phyloP scores from a whole-genome alignment of 345 rosid genomes.

The Bruguiera gymnorhiza region DNA sequence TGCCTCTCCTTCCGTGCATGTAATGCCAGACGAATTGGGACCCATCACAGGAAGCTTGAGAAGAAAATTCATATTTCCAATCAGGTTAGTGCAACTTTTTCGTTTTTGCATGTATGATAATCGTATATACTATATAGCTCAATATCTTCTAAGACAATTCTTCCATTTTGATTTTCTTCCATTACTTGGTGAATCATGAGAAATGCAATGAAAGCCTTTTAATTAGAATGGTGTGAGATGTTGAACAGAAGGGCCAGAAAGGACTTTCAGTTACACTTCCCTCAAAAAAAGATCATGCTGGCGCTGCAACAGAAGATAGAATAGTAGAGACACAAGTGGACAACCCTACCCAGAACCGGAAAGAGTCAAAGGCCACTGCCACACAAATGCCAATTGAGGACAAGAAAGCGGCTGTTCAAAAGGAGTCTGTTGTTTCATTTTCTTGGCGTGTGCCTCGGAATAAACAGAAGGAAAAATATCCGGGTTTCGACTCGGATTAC shows the following conservation, averaged over 20 bases:
- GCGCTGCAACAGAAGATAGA: conserved; percentile 14
- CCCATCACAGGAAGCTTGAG: background rate
- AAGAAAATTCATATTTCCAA: conserved; percentile 23
- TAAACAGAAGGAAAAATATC: conserved; percentile 46
- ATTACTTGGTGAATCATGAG: background rate
- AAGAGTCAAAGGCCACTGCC: background rate
- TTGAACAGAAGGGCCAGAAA: conserved; percentile 13
- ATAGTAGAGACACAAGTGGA: background rate
- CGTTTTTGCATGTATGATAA: background rate
- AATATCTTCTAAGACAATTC: background rate
- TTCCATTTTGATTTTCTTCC: background rate
- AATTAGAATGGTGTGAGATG: background rate
- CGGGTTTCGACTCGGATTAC: conserved; percentile 69
- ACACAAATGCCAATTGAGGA: background rate
- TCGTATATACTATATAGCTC: no score
- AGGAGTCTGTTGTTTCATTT: conserved; percentile 35
- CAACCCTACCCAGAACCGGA: background rate
- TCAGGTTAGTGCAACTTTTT: conserved; percentile 26
- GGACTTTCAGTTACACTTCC: conserved; percentile 13
- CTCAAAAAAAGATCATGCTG: conserved; percentile 6
- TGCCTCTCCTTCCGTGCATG: conserved; percentile 41
- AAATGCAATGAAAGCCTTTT: background rate
- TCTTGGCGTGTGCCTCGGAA: conserved; percentile 59
- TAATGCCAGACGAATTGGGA: conserved; percentile 40
- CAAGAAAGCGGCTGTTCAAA: conserved; percentile 9